Evolutionary conservation across 306 rosid species (phyloP).

Genomic region (Quercus parvula): DNA sequence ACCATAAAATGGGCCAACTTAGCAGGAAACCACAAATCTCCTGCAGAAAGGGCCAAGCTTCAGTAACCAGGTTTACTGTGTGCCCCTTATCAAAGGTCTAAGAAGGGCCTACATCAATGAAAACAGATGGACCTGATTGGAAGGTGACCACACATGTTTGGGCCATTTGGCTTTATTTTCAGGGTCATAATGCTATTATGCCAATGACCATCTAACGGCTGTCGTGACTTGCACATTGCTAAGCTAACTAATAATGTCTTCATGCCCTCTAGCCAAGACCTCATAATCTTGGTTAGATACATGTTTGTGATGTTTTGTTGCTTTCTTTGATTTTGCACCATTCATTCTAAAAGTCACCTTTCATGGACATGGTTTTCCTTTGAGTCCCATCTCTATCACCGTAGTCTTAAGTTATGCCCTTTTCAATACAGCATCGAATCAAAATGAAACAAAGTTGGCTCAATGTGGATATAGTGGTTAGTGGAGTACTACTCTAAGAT

Average conservation of each 20-base stretch:
- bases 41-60: neutral
- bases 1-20: no score
- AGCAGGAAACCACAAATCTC: neutral
- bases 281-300: constrained; percentile 38
- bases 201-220: neutral
- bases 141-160: constrained; percentile 29
- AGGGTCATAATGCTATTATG: constrained; percentile 20
- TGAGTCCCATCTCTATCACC: constrained; percentile 51
- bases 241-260: constrained; percentile 2
- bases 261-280: constrained; percentile 9
- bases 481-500: constrained; percentile 19
- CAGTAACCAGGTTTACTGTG: constrained; percentile 9
- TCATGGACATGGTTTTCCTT: constrained; percentile 56
- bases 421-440: constrained; percentile 18
- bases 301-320: constrained; percentile 41
- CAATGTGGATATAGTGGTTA: constrained; percentile 21
- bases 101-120: constrained; percentile 26
- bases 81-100: constrained; percentile 29
- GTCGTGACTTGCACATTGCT: constrained; percentile 17
- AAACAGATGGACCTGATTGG: constrained; percentile 17
- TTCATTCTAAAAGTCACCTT: constrained; percentile 51
- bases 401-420: constrained; percentile 9
- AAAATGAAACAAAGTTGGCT: neutral
- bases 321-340: constrained; percentile 68
- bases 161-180: constrained; percentile 4